Percentiles rank a stretch among this genome's conserved stretches.
phyloP scores from a whole-genome alignment of 2,329 filamentous ascomycete genomes.

The Exophiala dermatitidis region DNA sequence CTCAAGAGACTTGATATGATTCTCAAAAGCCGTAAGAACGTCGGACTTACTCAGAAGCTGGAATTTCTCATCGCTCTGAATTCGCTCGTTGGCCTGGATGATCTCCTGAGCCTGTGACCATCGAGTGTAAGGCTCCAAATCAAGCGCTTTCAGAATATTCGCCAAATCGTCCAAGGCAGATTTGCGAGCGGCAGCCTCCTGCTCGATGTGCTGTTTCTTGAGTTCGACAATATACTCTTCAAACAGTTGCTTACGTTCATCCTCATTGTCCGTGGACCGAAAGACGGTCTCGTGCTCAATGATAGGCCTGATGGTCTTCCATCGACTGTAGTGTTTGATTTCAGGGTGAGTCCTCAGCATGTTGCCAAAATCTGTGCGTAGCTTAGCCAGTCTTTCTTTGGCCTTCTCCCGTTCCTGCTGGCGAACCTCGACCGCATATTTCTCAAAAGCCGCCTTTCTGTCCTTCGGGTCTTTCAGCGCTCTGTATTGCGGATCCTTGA shows the following conservation, averaged over 20 bases:
- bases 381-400: constrained; percentile 84
- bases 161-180: constrained; percentile 78
- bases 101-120: constrained; percentile 85
- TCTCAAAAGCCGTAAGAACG: constrained; percentile 85
- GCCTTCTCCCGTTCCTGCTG: constrained; percentile 89
- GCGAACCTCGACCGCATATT: constrained; percentile 84
- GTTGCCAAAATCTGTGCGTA: constrained; percentile 85
- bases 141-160: constrained; percentile 67
- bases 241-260: constrained; percentile 81
- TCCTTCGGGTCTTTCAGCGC: constrained; percentile 89
- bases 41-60: constrained; percentile 79
- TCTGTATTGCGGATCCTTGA: constrained; percentile 86
- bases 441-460: constrained; percentile 84
- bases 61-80: constrained; percentile 78
- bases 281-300: constrained; percentile 95
- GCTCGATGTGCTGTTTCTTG: constrained; percentile 70
- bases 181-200: constrained; percentile 64
- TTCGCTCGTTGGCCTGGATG: constrained; percentile 68
- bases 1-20: constrained; percentile 88
- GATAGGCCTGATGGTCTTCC: constrained; percentile 91
- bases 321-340: constrained; percentile 93
- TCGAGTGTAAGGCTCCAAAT: constrained; percentile 85
- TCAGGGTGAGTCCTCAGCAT: constrained; percentile 97
- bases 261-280: constrained; percentile 78
- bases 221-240: constrained; percentile 86